Conservation (phyloP, 2,329 filamentous ascomycete species). For the Boeremia exigua region DNA sequence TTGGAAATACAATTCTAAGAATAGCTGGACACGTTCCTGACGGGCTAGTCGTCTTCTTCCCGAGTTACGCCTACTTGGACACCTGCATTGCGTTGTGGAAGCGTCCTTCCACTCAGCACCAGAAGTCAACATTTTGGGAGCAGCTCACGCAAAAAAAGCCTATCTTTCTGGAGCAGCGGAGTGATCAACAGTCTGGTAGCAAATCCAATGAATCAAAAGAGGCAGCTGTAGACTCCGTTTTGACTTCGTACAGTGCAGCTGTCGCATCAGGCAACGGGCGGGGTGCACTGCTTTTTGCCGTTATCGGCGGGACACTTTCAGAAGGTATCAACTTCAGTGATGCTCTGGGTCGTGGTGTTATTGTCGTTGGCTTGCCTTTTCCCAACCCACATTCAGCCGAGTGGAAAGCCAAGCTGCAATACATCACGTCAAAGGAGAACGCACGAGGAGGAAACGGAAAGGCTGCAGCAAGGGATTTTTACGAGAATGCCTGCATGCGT, state of each 20-base stretch:
- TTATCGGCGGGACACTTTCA: constrained; percentile 92
- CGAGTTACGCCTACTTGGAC: constrained; percentile 89
- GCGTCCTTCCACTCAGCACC: constrained; percentile 15
- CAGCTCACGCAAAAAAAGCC: constrained; percentile 65
- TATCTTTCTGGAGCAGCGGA: constrained; percentile 48
- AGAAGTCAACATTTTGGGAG: constrained; percentile 56
- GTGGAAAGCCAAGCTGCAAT: constrained; percentile 90
- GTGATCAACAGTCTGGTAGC: constrained; percentile 57
- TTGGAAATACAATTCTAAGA: constrained; percentile 75
- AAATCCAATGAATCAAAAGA: constrained; percentile 60
- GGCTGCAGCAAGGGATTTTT: constrained; percentile 73
- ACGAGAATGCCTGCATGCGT: constrained; percentile 95
- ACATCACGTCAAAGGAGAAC: constrained; percentile 72
- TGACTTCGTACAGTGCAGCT: constrained; percentile 74
- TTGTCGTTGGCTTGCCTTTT: constrained; percentile 92
- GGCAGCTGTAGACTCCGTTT: constrained; percentile 67
- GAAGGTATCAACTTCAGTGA: constrained; percentile 99
- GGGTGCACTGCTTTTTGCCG: constrained; percentile 84
- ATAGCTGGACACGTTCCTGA: constrained; percentile 79
- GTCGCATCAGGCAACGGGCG: constrained; percentile 59
- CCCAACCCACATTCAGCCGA: constrained; percentile 88
- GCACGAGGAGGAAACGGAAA: constrained; percentile 47
- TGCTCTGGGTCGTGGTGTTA: constrained; percentile 82
- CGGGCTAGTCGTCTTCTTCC: constrained; percentile 93
- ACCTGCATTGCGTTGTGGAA: constrained; percentile 63